These are phyloP conservation scores for Centrapalus pauciflorus DNA, from an alignment of 129 eudicot species.

Conservation along the genomic window DNA sequence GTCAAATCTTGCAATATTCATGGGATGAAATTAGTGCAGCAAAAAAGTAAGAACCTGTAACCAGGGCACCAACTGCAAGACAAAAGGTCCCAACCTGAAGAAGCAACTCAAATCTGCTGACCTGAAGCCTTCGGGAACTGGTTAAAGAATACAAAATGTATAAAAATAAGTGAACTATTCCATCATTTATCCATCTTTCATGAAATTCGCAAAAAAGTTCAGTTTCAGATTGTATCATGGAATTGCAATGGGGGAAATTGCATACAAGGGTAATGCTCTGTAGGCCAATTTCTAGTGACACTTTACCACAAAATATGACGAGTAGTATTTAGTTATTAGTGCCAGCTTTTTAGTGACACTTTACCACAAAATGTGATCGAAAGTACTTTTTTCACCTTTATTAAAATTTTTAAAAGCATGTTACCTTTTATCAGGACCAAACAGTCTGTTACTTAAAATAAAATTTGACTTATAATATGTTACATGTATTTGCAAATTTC, in stretches of 20 bases:
- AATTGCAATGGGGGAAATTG: too few relatives aligned
- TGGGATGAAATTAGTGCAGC: not conserved
- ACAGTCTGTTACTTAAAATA: too few relatives aligned
- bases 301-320: too few relatives aligned
- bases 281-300: too few relatives aligned
- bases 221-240: not conserved
- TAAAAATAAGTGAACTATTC: not conserved
- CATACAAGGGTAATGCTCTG: not conserved
- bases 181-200: not conserved
- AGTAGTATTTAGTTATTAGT: too few relatives aligned
- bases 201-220: not conserved
- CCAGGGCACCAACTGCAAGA: constrained; percentile 82
- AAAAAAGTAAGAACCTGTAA: constrained; percentile 61
- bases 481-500: too few relatives aligned
- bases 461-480: too few relatives aligned
- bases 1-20: not conserved
- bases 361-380: not conserved
- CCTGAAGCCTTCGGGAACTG: constrained; percentile 97
- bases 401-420: too few relatives aligned
- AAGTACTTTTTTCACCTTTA: too few relatives aligned
- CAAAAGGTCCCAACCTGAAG: constrained; percentile 97
- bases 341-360: too few relatives aligned
- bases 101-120: constrained; percentile 92
- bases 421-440: too few relatives aligned
- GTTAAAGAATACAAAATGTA: constrained; percentile 7